Evolutionary conservation across 305 asterid genomes (phyloP), one percentile per base, ranked within the genome.

Genomic region (Rubia balearica): DNA sequence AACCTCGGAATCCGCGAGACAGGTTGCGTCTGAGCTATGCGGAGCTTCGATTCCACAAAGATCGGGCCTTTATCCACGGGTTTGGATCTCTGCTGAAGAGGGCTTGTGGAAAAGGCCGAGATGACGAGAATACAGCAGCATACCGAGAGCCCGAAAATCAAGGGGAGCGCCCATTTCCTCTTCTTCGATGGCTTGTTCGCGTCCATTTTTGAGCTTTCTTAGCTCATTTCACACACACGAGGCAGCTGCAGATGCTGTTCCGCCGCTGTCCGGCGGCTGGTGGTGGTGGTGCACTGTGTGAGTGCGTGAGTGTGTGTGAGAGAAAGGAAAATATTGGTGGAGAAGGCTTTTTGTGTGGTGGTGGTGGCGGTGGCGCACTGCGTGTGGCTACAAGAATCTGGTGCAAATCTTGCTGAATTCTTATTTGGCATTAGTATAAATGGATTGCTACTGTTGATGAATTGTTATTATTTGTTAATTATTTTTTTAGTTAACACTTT

Each of bases 31-130:
- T 74, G 73, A 61, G 70, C 40, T n/a, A 49, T 30, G 10, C 68
- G 85, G 24, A 89, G 78, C 83, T 81, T 89, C 33, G 96, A 86
- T 78, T 87, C 92, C n/a, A 84, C 88, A 72, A 89, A 89, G 78
- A 73, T 61, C 56, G 91, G 95, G 57, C 65, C 74, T 81, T 77
- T 75, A 2, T 79, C 78, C 53, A 74, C 74, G 64, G 75, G 70
- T 36, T 53, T 45, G 71, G 78, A 51, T 65, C 76, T 30, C 13
- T 78, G 80, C 60, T 81, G 81, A 77, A 81, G 79, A 33, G 91
- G 89, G 74, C 49, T 74, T 7, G 82, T 74, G 27, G 77, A 63
- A n/a, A 78, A 80, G 74, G 83, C 62, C 22, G 85, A 69, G 74
- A 83, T 71, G 22, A 84, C 21, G 38, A 84, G 36, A 61, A 86